Evolutionary conservation across 2,329 filamentous ascomycete genomes (phyloP).

Genomic region (Ilyonectria robusta): DNA sequence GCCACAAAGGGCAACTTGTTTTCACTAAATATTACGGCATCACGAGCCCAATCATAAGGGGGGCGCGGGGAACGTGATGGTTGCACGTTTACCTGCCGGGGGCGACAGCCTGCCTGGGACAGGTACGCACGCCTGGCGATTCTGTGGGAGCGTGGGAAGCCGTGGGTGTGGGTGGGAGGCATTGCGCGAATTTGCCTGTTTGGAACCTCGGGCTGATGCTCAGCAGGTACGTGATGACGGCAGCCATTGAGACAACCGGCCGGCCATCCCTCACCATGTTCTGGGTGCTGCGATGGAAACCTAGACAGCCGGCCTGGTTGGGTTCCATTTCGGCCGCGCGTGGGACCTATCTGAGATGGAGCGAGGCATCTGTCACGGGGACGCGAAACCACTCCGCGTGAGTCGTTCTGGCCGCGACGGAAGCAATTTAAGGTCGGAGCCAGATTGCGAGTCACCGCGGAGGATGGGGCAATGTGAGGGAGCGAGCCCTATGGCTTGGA

Average conservation of each 20-base stretch:
- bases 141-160: conserved; percentile 14
- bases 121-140: conserved; percentile 32
- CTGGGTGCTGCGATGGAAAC: conserved; percentile 17
- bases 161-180: conserved; percentile 28
- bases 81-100: conserved; percentile 31
- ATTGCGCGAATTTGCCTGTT: conserved; percentile 43
- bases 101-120: conserved; percentile 26
- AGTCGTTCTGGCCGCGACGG: conserved; percentile 2
- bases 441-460: not conserved
- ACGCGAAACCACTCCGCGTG: conserved; percentile 8
- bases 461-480: conserved; percentile 4
- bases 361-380: conserved; percentile 11
- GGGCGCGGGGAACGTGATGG: conserved; percentile 44
- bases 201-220: conserved; percentile 26
- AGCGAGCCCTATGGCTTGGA: not conserved
- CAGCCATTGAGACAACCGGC: conserved; percentile 33
- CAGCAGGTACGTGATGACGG: conserved; percentile 29
- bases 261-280: conserved; percentile 40
- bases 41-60: conserved; percentile 43
- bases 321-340: conserved; percentile 19
- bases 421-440: not conserved
- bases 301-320: conserved; percentile 1
- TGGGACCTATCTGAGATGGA: conserved; percentile 6
- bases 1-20: conserved; percentile 33
- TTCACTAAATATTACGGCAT: conserved; percentile 40